Percentiles rank a stretch among this genome's conserved stretches.
Conservation (phyloP, 805 yeast species). For the Geotrichum ghanense region DNA sequence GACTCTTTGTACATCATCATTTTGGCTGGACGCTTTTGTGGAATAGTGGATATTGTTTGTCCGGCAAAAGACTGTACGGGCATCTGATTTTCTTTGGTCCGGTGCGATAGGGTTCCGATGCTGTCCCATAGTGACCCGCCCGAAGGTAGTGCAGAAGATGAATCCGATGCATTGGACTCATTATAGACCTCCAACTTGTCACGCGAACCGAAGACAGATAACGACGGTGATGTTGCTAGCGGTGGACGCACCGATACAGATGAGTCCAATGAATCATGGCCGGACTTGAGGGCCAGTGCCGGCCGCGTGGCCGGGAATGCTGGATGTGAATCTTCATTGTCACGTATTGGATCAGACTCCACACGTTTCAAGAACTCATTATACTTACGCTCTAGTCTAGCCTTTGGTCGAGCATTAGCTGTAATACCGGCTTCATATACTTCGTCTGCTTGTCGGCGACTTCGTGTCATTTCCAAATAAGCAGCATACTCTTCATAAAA, state of each 20-base stretch:
- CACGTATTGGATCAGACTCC: slow-evolving; percentile 17
- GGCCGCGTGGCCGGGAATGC: slow-evolving; percentile 24
- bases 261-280: background rate
- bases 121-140: slow-evolving; percentile 29
- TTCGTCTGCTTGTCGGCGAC: slow-evolving; percentile 42
- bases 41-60: slow-evolving; percentile 27
- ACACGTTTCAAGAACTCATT: slow-evolving; percentile 34
- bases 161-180: slow-evolving; percentile 23
- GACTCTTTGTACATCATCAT: background rate
- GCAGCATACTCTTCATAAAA: slow-evolving; percentile 75
- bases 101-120: slow-evolving; percentile 36
- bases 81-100: slow-evolving; percentile 55
- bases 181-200: slow-evolving; percentile 32
- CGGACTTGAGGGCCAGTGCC: slow-evolving; percentile 28
- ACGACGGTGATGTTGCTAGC: slow-evolving; percentile 8
- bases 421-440: slow-evolving; percentile 50
- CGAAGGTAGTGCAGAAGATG: slow-evolving; percentile 8
- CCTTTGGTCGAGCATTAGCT: slow-evolving; percentile 53
- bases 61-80: slow-evolving; percentile 54
- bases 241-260: background rate
- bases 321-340: slow-evolving; percentile 27
- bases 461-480: slow-evolving; percentile 40
- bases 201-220: slow-evolving; percentile 7
- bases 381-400: slow-evolving; percentile 33
- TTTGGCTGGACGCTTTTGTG: background rate